A percentile compares a stretch with the other conserved stretches of the same genome.
These are phyloP conservation scores for Penicillium sp. DNA, from an alignment of 2,329 filamentous ascomycete genomes.

Conservation along the genomic window DNA sequence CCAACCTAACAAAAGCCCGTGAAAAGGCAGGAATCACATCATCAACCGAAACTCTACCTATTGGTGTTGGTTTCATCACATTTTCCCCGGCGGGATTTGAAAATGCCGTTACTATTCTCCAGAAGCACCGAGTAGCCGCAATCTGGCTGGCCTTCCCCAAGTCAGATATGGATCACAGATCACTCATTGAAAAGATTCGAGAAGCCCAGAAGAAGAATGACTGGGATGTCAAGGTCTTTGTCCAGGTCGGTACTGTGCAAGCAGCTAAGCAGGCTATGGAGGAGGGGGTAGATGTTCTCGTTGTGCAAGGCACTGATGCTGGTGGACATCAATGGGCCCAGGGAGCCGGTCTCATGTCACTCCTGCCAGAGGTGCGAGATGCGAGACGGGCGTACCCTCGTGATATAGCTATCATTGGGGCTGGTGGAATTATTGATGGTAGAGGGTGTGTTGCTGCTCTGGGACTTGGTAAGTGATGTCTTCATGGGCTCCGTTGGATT, in stretches of 20 bases:
- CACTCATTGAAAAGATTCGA: conserved; percentile 32
- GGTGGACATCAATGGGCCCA: conserved; percentile 65
- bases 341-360: conserved; percentile 59
- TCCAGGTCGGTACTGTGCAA: conserved; percentile 65
- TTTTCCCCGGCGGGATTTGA: conserved; percentile 43
- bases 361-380: conserved; percentile 62
- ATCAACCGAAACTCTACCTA: conserved; percentile 42
- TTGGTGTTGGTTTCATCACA: conserved; percentile 68
- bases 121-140: conserved; percentile 59
- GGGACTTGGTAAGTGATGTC: conserved; percentile 51
- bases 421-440: conserved; percentile 64
- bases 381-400: conserved; percentile 38
- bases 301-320: conserved; percentile 67
- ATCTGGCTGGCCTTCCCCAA: conserved; percentile 70
- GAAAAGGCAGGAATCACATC: conserved; percentile 2
- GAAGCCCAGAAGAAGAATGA: conserved; percentile 36
- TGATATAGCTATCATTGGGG: conserved; percentile 54
- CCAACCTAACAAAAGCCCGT: conserved; percentile 14
- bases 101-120: conserved; percentile 55
- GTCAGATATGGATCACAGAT: conserved; percentile 42
- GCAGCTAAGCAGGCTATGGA: conserved; percentile 56
- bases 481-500: too few species aligned
- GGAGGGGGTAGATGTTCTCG: conserved; percentile 61
- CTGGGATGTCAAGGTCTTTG: conserved; percentile 54
- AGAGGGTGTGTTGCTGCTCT: conserved; percentile 61